phyloP scores from a whole-genome alignment of 768 basidiomycete species.

The Tulasnella sp. region DNA sequence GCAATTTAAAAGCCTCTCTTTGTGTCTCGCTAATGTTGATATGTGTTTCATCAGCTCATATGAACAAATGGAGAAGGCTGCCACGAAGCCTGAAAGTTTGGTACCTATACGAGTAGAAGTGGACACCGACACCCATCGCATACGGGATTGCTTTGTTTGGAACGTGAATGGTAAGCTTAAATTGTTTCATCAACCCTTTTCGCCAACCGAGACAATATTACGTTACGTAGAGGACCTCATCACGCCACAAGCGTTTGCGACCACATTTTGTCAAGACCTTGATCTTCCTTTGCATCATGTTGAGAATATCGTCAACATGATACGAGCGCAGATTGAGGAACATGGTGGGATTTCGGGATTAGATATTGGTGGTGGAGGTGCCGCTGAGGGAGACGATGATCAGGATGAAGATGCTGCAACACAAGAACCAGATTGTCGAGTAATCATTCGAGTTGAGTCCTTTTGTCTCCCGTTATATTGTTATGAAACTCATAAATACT shows the following conservation, averaged over 20 bases:
- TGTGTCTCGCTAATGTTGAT: background rate
- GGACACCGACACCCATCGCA: constrained; percentile 79
- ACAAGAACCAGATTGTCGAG: constrained; percentile 28
- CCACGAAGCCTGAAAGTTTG: constrained; percentile 40
- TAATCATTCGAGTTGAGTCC: constrained; percentile 32
- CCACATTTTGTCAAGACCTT: constrained; percentile 76
- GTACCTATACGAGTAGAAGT: constrained; percentile 93
- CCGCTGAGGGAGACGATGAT: constrained; percentile 31
- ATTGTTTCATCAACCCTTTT: background rate
- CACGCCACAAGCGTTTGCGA: constrained; percentile 74
- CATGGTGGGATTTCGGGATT: constrained; percentile 69
- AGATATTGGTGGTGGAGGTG: constrained; percentile 48
- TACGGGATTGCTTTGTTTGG: constrained; percentile 95
- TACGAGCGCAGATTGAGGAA: constrained; percentile 83
- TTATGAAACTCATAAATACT: too few relatives aligned
- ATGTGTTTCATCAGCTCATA: constrained; percentile 32
- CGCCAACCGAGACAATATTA: background rate
- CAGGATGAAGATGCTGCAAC: constrained; percentile 11
- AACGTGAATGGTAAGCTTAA: constrained; percentile 51
- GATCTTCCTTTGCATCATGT: constrained; percentile 63
- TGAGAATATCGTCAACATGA: constrained; percentile 72
- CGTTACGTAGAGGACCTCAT: constrained; percentile 46
- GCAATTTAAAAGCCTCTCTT: constrained; percentile 18
- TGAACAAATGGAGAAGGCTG: constrained; percentile 52
- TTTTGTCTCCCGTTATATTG: background rate